Base-by-base conservation (phyloP, 495 filamentous ascomycete species). In the Elasticomyces elasticus region DNA sequence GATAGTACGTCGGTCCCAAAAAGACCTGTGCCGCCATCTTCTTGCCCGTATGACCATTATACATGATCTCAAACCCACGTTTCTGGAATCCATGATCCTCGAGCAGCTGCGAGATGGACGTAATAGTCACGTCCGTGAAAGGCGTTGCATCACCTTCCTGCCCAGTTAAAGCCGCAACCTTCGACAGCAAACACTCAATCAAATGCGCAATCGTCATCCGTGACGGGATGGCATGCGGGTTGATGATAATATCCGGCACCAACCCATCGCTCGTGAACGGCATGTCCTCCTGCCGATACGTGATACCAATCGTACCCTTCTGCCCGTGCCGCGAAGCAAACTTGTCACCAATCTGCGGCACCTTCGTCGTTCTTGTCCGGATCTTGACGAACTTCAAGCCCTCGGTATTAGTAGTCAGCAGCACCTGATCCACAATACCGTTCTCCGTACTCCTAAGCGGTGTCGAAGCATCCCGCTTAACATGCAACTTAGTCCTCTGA, bases 191-290 rank as follows among this genome's bases (percentile, higher is more conserved):
- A 76, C 92, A 97, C 72, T 99, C 92, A 69, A 99, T 94, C 78
- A 99, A 88, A 77, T 99, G 94, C 55, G 94, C 92, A 76, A 97
- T 97, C 0, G 92, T 99, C 92, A 99, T 99, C 77, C 92, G 92
- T 13, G 92, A 99, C 0, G 92, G 92, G 78, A 99, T 97, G 69
- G 94, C 92, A 78, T 99, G 92, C 0, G 92, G 92, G 66, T 99
- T 99, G 78, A 99, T 97, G 69, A 99, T 96, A 50, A 99, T 73
- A 68, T 99, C 92, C 1, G 92, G 92, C 1, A 83, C 83, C 47
- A 97, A 79, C 59, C 92, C 92, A 69, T 96, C 87, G 38, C 81
- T 74, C 5, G 89, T 94, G 70, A 97, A 99, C 0, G 94, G 94
- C 92, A 99, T 99, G 64, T 99, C 94, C 70, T 97, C 92, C 60